Conservation (phyloP, 1,284 basidiomycete species). For the Irpex sp. region DNA sequence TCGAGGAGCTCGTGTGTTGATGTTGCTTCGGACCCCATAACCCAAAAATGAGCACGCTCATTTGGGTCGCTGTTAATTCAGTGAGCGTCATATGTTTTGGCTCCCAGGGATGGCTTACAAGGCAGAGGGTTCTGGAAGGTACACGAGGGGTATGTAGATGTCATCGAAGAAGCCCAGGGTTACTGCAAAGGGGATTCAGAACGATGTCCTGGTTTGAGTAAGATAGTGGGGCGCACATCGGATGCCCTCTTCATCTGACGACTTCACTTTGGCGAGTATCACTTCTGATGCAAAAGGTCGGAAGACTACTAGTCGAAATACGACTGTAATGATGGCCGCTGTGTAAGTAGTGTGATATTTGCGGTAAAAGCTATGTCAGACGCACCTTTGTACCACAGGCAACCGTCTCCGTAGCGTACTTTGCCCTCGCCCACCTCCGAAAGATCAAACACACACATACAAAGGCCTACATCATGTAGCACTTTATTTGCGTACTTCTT, state of each 20-base stretch:
- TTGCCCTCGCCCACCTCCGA: constrained; percentile 87
- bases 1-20: constrained; percentile 66
- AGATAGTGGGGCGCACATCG: constrained; percentile 51
- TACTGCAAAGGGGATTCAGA: constrained; percentile 45
- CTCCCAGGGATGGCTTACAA: constrained; percentile 50
- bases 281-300: constrained; percentile 91
- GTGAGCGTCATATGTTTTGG: neutral
- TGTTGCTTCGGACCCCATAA: constrained; percentile 56
- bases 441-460: constrained; percentile 87
- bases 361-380: constrained; percentile 2
- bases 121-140: constrained; percentile 72
- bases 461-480: constrained; percentile 89
- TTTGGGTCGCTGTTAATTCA: constrained; percentile 63
- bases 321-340: constrained; percentile 45
- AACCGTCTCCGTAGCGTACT: constrained; percentile 92
- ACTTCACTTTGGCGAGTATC: constrained; percentile 84
- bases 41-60: constrained; percentile 82
- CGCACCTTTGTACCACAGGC: constrained; percentile 90
- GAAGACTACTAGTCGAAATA: constrained; percentile 89
- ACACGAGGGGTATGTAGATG: constrained; percentile 75
- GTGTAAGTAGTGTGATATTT: neutral
- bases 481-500: constrained; percentile 94
- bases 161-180: constrained; percentile 94
- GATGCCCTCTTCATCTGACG: constrained; percentile 80
- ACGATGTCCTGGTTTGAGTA: constrained; percentile 2